phyloP scores from a whole-genome alignment of 1,284 basidiomycete species.

The Austroboletus novae-zelandiae region DNA sequence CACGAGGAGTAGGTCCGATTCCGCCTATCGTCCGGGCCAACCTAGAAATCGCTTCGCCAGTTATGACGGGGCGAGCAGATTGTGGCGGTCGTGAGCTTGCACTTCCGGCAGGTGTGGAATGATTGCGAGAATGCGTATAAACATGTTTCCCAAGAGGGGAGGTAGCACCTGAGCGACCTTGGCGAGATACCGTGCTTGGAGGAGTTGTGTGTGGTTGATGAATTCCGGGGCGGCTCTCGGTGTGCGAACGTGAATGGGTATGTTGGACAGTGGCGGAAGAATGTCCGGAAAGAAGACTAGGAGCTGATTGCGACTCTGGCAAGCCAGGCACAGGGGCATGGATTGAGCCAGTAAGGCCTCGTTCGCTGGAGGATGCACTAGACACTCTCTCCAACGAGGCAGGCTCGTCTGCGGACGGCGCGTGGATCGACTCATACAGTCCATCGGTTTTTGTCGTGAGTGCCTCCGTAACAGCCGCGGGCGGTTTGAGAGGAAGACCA shows the following conservation, averaged over 20 bases:
- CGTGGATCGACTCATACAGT: conserved; percentile 29
- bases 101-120: conserved; percentile 52
- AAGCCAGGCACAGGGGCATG: conserved; percentile 43
- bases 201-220: conserved; percentile 27
- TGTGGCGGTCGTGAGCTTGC: conserved; percentile 41
- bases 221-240: conserved; percentile 41
- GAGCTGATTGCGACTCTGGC: conserved; percentile 29
- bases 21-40: conserved; percentile 58
- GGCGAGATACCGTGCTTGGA: conserved; percentile 28
- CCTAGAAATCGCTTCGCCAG: conserved; percentile 61
- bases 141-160: conserved; percentile 38
- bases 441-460: conserved; percentile 18
- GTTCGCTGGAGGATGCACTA: conserved; percentile 20
- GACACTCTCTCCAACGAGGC: conserved; percentile 12
- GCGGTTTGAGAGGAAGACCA: conserved; percentile 15
- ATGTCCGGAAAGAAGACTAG: conserved; percentile 18
- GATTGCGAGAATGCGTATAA: conserved; percentile 51
- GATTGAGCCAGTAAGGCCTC: conserved; percentile 42
- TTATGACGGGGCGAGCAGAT: conserved; percentile 61
- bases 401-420: conserved; percentile 18
- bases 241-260: conserved; percentile 51
- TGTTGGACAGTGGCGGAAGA: conserved; percentile 11
- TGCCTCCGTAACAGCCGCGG: conserved; percentile 2
- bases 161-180: conserved; percentile 39
- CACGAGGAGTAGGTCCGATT: conserved; percentile 29